Percentiles rank a stretch among this genome's conserved stretches.
These are phyloP conservation scores for Trichomonas vaginalis DNA, from an alignment of 208 protist genomes.

Conservation along the genomic window DNA sequence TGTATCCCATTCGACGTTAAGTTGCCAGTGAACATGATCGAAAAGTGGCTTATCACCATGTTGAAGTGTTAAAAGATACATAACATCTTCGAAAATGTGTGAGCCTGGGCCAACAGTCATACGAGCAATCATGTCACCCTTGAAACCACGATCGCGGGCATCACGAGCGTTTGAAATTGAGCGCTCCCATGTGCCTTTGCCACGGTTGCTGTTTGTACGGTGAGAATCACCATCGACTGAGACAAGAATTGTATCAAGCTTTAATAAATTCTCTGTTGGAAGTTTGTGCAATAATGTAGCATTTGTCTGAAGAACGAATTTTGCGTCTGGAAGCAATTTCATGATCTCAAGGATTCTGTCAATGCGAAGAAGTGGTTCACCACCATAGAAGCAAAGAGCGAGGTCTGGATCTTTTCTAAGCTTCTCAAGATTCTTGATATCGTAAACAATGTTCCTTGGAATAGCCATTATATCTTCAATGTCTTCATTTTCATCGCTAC, in stretches of 20 bases:
- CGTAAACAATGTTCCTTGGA: background rate
- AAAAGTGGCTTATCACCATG: background rate
- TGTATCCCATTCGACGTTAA: background rate
- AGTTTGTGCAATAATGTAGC: background rate
- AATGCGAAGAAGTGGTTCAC: background rate
- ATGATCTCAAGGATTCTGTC: background rate
- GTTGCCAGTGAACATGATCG: background rate
- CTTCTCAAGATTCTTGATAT: background rate
- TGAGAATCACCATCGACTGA: background rate
- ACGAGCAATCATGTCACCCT: background rate
- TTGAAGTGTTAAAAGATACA: background rate
- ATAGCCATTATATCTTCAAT: background rate
- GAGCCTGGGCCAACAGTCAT: background rate
- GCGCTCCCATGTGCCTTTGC: background rate
- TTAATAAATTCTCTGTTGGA: background rate
- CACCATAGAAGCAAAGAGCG: background rate
- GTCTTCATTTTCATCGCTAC: background rate
- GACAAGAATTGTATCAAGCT: background rate
- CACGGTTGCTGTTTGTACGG: background rate
- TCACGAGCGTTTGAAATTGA: background rate
- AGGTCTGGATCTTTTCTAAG: background rate
- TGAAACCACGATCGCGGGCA: background rate
- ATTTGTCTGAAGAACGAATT: background rate
- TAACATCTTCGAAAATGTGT: background rate
- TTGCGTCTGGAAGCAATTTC: background rate